Evolutionary conservation across 2,329 filamentous ascomycete genomes (phyloP).

Genomic region (Aspergillus eucalypticola): DNA sequence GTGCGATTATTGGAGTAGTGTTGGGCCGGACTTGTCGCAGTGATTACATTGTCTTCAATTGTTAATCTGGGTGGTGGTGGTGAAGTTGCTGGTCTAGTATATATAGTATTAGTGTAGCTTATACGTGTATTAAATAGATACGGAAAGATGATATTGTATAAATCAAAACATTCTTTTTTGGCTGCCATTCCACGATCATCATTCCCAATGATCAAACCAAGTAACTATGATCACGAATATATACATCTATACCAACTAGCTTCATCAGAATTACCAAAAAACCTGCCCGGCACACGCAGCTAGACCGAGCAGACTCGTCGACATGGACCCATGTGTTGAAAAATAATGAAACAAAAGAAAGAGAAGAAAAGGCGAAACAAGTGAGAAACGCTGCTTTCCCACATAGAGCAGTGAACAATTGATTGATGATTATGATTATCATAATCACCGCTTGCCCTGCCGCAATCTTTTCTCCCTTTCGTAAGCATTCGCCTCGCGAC

Average conservation of each 20-base stretch:
- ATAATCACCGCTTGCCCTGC: constrained; percentile 59
- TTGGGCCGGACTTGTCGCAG: constrained; percentile 52
- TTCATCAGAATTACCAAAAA: neutral
- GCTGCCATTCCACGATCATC: neutral
- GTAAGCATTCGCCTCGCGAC: constrained; percentile 81
- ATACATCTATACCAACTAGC: neutral
- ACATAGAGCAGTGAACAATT: too few relatives aligned
- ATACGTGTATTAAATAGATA: neutral
- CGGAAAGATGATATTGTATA: neutral
- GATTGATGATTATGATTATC: too few relatives aligned
- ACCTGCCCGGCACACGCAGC: constrained; percentile 10
- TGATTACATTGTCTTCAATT: constrained; percentile 22
- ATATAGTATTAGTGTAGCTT: neutral
- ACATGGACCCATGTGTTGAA: neutral
- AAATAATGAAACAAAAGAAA: neutral
- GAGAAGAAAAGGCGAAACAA: neutral
- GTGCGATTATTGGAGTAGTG: constrained; percentile 53
- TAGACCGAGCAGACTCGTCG: neutral
- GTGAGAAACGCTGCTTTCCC: neutral
- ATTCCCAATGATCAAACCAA: neutral
- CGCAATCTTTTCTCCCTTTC: constrained; percentile 78
- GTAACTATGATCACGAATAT: neutral
- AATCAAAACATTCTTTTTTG: neutral
- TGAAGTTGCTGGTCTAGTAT: neutral
- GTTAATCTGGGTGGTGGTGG: too few relatives aligned